Evolutionary conservation across 2,329 filamentous ascomycete species (phyloP), one percentile per base, ranked within the genome.

Genomic region (Tothia fuscella): DNA sequence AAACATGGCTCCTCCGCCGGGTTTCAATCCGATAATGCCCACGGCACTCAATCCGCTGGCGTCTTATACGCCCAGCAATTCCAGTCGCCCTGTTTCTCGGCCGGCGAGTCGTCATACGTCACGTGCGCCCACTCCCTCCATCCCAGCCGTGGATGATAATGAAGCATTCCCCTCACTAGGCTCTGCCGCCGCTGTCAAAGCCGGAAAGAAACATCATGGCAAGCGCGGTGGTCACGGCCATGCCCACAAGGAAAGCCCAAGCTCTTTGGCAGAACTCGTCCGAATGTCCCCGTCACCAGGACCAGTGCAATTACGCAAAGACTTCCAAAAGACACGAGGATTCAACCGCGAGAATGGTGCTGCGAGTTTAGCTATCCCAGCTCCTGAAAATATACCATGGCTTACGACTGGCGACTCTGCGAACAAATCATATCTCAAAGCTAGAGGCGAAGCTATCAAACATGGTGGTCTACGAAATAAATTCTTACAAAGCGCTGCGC

Each of bases 401-500:
- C 67, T 96, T 3, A 89, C 95, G 61, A 96, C 91, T 2, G 91
- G 91, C 17, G 80, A 89, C 41, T 78, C 76, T 48, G 85, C 85
- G 49, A 96, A 98, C 60, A 87, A 88, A 61, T 81, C 86, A 19
- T 98, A 98, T 59, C 75, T 98, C 51, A 94, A 94, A 64, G 86
- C 88, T 51, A 81, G 91, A 41, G 83, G 88, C 55, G 89, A 96
- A 63, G 91, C 91, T 44, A 94, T 98, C 59, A 93, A 93, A 64
- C 91, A 98, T 58, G 91, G 91, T 50, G 91, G 88, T 51, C 75
- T 95, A 57, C 77, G 91, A 48, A 98, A 96, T 61, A 96, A 96
- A 59, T 98, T 96, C 53, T 64, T 98, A 42, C 89, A 31, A 48
- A 93, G 88, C 60, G 91, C 91, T 50, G 89, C 89, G 6, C 89